Evolutionary conservation across 2,329 filamentous ascomycete genomes (phyloP).

Genomic region (Tolypocladium paradoxum): DNA sequence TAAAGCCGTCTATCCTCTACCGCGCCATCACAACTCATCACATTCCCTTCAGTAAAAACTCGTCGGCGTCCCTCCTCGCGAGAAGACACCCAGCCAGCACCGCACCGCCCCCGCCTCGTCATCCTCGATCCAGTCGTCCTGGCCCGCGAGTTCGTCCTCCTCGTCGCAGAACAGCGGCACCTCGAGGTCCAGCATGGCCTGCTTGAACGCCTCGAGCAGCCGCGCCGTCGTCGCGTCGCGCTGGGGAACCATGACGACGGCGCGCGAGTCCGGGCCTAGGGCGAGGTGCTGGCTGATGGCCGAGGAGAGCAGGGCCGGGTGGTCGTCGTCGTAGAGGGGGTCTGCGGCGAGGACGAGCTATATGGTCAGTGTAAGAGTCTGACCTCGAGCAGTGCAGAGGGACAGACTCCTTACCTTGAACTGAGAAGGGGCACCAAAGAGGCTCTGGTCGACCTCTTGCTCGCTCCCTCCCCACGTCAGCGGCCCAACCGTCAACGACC

Average conservation of each 20-base stretch:
- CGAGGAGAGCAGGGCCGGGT: constrained; percentile 62
- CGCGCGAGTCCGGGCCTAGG: constrained; percentile 44
- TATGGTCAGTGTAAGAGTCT: background rate
- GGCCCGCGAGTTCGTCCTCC: constrained; percentile 52
- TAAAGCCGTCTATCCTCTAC: background rate
- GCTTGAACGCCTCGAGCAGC: constrained; percentile 53
- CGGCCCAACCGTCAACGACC: constrained; percentile 48
- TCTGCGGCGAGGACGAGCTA: constrained; percentile 79
- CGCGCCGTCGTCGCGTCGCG: constrained; percentile 55
- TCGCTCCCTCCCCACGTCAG: constrained; percentile 61
- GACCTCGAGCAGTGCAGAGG: too few species aligned
- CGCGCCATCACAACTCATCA: background rate
- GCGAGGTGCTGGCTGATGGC: constrained; percentile 61
- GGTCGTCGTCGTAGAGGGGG: constrained; percentile 74
- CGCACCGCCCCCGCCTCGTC: constrained; percentile 39
- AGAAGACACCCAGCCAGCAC: constrained; percentile 61
- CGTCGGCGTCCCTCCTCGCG: constrained; percentile 17
- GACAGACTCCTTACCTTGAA: constrained; percentile 44
- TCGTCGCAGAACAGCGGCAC: constrained; percentile 38
- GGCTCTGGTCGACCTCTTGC: constrained; percentile 30
- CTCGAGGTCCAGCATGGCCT: constrained; percentile 44
- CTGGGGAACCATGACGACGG: constrained; percentile 71
- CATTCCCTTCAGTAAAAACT: background rate
- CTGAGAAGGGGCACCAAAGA: constrained; percentile 33
- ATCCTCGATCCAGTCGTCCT: constrained; percentile 61